Conservation (phyloP, 2,329 filamentous ascomycete species). For the Neofusicoccum cordaticola region DNA sequence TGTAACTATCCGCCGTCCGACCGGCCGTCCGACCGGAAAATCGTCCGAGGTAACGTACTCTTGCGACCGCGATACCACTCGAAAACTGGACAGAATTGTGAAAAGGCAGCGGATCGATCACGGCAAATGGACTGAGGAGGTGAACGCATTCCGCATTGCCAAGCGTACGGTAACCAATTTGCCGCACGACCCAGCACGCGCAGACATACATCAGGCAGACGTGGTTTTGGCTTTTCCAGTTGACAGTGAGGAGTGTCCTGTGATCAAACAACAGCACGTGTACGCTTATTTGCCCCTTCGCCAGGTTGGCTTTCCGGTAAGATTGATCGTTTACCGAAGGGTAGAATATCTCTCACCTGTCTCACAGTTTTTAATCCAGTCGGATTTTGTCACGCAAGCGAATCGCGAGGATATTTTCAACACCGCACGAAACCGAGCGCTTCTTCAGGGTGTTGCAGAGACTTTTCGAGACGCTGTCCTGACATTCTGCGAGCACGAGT, state of each 20-base stretch:
- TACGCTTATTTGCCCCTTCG: constrained; percentile 50
- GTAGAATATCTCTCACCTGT: too few relatives aligned
- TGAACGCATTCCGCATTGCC: not conserved
- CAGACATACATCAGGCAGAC: constrained; percentile 25
- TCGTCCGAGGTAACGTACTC: not conserved
- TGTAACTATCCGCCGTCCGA: not conserved
- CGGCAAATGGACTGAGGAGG: not conserved
- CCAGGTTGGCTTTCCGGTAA: constrained; percentile 43
- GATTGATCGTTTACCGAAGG: too few relatives aligned
- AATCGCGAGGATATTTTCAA: not conserved
- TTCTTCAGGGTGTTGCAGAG: not conserved
- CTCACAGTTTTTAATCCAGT: not conserved
- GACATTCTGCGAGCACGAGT: not conserved
- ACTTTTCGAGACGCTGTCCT: not conserved
- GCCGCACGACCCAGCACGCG: not conserved
- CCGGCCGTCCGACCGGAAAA: not conserved
- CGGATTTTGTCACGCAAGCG: not conserved
- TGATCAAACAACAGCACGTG: constrained; percentile 41
- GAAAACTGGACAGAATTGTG: not conserved
- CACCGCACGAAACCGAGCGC: not conserved
- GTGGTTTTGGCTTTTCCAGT: constrained; percentile 50
- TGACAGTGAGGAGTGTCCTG: constrained; percentile 27
- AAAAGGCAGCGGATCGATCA: not conserved
- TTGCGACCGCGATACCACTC: not conserved
- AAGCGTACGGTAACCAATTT: not conserved